Percentiles rank a stretch among this genome's conserved stretches.
phyloP scores from a whole-genome alignment of 805 yeast genomes.

The Saccharomycopsis microspora region DNA sequence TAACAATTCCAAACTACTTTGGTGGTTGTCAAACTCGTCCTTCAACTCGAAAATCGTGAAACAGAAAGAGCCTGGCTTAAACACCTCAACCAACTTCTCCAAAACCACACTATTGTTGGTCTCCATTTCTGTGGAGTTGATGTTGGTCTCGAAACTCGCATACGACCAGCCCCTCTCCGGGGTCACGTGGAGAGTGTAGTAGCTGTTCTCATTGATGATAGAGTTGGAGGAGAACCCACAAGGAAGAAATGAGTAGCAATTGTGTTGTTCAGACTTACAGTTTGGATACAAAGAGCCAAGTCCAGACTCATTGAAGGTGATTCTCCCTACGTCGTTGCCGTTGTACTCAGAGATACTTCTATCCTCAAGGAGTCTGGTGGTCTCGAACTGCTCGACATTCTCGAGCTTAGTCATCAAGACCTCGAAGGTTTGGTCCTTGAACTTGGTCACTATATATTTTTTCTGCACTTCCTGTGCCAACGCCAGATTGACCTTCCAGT shows the following conservation, averaged over 20 bases:
- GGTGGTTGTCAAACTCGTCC: conserved; percentile 16
- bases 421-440: conserved; percentile 68
- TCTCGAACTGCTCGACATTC: conserved; percentile 47
- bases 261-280: conserved; percentile 31
- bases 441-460: conserved; percentile 6
- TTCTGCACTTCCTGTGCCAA: neutral
- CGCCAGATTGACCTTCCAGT: conserved; percentile 5
- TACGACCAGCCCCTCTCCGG: conserved; percentile 93
- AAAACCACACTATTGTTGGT: conserved; percentile 45
- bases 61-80: conserved; percentile 71
- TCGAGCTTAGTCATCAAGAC: conserved; percentile 78
- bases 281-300: conserved; percentile 47
- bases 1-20: conserved; percentile 26
- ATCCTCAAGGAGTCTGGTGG: conserved; percentile 37
- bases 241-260: conserved; percentile 85
- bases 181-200: conserved; percentile 84
- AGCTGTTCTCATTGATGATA: conserved; percentile 47
- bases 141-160: conserved; percentile 91
- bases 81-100: conserved; percentile 45
- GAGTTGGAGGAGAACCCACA: conserved; percentile 94
- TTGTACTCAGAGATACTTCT: conserved; percentile 33
- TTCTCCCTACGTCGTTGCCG: conserved; percentile 73
- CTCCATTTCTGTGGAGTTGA: conserved; percentile 32
- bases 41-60: conserved; percentile 37
- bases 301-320: conserved; percentile 51